phyloP scores from a whole-genome alignment of 306 rosid genomes.

The Clitoria ternatea region DNA sequence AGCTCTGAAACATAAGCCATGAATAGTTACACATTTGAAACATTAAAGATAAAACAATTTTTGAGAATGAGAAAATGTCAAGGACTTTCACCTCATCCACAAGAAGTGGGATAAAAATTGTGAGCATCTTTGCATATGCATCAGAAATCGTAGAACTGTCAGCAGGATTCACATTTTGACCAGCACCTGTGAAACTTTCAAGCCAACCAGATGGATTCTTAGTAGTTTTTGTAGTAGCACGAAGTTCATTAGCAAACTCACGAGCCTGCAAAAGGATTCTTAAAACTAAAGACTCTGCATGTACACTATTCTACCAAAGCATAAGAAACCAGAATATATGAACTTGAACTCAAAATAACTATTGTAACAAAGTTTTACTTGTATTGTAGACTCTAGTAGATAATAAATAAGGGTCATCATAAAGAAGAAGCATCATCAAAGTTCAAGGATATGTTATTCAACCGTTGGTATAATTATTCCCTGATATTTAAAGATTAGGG shows the following conservation, averaged over 20 bases:
- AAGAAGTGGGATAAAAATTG: constrained; percentile 91
- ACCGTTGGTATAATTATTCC: neutral
- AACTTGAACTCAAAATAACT: constrained; percentile 1
- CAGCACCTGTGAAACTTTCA: constrained; percentile 62
- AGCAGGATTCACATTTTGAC: constrained; percentile 65
- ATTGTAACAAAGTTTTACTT: neutral
- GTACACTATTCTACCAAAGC: constrained; percentile 13
- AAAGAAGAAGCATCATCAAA: neutral
- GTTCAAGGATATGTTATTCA: neutral
- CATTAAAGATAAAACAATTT: neutral
- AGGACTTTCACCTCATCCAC: constrained; percentile 81
- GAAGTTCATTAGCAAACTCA: constrained; percentile 95
- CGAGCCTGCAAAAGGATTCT: constrained; percentile 62
- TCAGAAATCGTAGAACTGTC: constrained; percentile 84
- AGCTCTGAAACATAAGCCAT: constrained; percentile 62
- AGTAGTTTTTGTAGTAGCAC: constrained; percentile 71
- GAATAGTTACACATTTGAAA: constrained; percentile 14
- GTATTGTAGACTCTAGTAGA: neutral
- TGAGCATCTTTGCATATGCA: constrained; percentile 83
- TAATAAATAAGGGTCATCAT: neutral
- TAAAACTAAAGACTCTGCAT: constrained; percentile 22
- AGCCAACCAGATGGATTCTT: constrained; percentile 69
- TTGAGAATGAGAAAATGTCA: neutral
- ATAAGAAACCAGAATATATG: neutral
- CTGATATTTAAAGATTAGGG: neutral